Base-by-base conservation (phyloP, 495 filamentous ascomycete species). In the Eremomyces bilateralis region DNA sequence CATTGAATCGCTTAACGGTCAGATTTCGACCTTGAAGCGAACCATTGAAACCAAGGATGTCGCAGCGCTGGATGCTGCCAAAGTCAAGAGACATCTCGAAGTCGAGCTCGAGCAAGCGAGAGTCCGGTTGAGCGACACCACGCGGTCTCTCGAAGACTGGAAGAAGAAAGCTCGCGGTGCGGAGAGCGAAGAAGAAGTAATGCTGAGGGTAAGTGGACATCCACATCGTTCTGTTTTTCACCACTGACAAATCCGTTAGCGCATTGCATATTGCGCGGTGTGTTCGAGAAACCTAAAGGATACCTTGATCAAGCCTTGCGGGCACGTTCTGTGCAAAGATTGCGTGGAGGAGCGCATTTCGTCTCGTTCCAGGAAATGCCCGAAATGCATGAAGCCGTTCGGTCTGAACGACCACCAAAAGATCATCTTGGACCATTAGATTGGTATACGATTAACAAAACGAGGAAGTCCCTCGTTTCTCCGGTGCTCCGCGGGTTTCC, bases 271-370 rank as follows among this genome's bases (percentile, higher is more conserved):
- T 25, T 97, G 88, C 58, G 75, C 77, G 1, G 78, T 94, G 15
- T 97, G 88, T 56, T 73, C 75, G 41, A 69, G 62, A 35, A 79
- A 84, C 36, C 88, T 92, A 63, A 94, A 94, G 57, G 78, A 95
- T 51, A 91, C 83, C 1, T 74, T 73, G 13, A 65, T 97, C 44
- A 83, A 82, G 50, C 80, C 76, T 11, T 97, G 88, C 52, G 88
- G 88, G n/a, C 88, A 97, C 55, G 71, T 91, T 15, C 92, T 95
- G 54, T 97, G 88, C 67, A 71, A 67, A 44, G 66, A 71, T 18
- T 97, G 88, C 48, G 74, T 91, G 18, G 80, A 91, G 35, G 74
- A 84, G 46, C 73, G 83, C 33, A 69, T 91, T 34, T 62, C 65
- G 5, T 88, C 84, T 39, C 78, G 88, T 21, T 83, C 80, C 50